Evolutionary conservation across 73 alveolate genomes (phyloP).

Genomic region (Paramecium octaurelia): DNA sequence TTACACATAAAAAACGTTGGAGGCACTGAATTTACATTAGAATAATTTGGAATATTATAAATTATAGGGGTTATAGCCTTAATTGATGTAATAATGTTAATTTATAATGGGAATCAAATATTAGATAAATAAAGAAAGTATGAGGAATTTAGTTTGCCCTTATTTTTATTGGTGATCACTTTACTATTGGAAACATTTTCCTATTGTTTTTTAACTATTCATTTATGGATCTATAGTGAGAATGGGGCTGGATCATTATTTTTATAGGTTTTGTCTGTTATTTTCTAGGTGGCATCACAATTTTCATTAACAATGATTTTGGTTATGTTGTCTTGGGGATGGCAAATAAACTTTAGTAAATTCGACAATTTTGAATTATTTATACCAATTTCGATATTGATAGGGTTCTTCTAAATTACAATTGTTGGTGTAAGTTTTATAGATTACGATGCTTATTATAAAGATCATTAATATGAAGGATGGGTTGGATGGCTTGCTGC

Average conservation of each 20-base stretch:
- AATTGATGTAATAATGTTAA: neutral
- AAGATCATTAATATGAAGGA: conserved; percentile 58
- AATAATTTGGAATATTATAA: conserved; percentile 44
- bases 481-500: conserved; percentile 52
- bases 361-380: conserved; percentile 56
- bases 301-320: conserved; percentile 30
- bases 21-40: conserved; percentile 56
- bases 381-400: conserved; percentile 37
- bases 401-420: conserved; percentile 33
- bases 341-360: conserved; percentile 56
- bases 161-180: conserved; percentile 37
- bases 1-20: conserved; percentile 36
- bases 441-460: conserved; percentile 53
- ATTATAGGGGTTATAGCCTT: neutral
- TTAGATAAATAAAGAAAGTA: conserved; percentile 1
- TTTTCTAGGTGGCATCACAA: neutral
- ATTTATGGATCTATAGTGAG: conserved; percentile 34
- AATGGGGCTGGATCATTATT: conserved; percentile 50
- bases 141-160: conserved; percentile 51
- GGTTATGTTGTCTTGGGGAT: conserved; percentile 58
- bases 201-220: neutral
- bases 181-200: conserved; percentile 24
- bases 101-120: neutral
- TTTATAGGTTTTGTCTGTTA: neutral
- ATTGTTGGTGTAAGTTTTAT: conserved; percentile 55